Conservation (phyloP, 331 rosid genomes). For the Ulmus americana region DNA sequence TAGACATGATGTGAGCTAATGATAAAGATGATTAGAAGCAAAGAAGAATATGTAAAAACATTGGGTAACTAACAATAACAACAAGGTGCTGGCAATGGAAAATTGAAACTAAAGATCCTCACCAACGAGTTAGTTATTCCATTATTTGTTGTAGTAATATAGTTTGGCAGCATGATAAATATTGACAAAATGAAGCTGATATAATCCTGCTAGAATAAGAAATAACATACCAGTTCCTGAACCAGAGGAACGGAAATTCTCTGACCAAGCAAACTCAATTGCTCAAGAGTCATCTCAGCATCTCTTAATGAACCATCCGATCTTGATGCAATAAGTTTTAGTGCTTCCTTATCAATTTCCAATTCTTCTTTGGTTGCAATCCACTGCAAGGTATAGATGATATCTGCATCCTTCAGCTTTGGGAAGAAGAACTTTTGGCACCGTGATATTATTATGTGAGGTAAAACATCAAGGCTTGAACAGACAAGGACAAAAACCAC, state of each 20-base stretch:
- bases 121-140: too few species aligned
- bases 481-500: conserved; percentile 90
- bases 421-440: conserved; percentile 93
- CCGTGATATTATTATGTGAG: conserved; percentile 92
- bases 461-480: conserved; percentile 90
- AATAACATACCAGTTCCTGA: conserved; percentile 76
- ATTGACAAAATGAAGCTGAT: too few species aligned
- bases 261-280: conserved; percentile 89
- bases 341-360: conserved; percentile 86
- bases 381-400: conserved; percentile 66
- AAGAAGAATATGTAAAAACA: too few species aligned
- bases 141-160: too few species aligned
- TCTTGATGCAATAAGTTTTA: conserved; percentile 85
- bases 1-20: too few species aligned
- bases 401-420: conserved; percentile 81
- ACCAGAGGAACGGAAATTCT: conserved; percentile 80
- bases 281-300: conserved; percentile 96
- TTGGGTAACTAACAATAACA: too few species aligned
- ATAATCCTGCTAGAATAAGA: background rate
- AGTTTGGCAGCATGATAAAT: too few species aligned
- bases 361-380: conserved; percentile 71
- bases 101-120: too few species aligned
- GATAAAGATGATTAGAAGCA: too few species aligned
- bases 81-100: too few species aligned
- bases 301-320: conserved; percentile 92